These are phyloP conservation scores for Solanum habrochaites DNA, from an alignment of 257 asterid species.

Conservation along the genomic window DNA sequence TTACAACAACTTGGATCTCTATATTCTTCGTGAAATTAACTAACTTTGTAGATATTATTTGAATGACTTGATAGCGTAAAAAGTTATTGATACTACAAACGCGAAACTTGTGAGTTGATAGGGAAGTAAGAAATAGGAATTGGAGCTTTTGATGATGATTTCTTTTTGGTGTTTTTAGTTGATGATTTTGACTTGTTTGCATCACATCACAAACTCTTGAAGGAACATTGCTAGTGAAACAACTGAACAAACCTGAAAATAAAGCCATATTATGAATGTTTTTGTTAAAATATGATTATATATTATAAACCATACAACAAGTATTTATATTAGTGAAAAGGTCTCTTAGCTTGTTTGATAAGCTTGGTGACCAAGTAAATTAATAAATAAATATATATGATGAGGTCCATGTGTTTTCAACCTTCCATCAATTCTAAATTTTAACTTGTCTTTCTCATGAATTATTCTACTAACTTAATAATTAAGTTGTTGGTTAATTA, in stretches of 20 bases:
- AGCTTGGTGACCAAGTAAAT: not conserved
- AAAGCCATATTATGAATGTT: not conserved
- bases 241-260: conserved; percentile 1
- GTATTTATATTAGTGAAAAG: not conserved
- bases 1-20: not conserved
- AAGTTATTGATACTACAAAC: not conserved
- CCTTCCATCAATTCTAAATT: not conserved
- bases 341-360: not conserved
- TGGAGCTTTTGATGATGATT: conserved; percentile 5
- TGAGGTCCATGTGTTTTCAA: not conserved
- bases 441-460: not conserved
- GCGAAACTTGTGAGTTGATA: conserved; percentile 16
- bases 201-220: not conserved
- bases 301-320: not conserved
- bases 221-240: not conserved
- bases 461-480: not conserved
- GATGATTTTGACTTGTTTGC: not conserved
- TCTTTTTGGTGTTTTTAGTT: not conserved
- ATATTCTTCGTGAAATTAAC: not conserved
- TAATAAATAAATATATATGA: not conserved
- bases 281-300: not conserved
- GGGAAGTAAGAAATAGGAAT: conserved; percentile 21
- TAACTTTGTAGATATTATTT: not conserved
- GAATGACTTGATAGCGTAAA: not conserved
- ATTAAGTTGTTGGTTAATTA: not conserved